These are phyloP conservation scores for Puccinia brachypodii DNA, from an alignment of 1,284 basidiomycete genomes.

Conservation along the genomic window DNA sequence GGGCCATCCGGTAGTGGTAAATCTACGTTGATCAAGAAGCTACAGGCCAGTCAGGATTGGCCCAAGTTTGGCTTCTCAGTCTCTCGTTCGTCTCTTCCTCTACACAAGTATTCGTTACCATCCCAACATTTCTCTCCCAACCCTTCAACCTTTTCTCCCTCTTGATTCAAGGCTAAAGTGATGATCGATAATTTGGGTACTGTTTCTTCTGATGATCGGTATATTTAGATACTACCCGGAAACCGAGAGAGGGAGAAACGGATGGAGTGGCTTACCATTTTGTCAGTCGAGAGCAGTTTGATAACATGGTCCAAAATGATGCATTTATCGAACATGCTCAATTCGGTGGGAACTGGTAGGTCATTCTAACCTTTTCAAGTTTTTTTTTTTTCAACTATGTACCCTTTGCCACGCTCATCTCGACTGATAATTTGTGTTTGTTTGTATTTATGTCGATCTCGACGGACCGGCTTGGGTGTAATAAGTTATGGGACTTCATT, in stretches of 20 bases:
- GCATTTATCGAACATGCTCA: constrained; percentile 67
- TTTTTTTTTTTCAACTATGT: not conserved
- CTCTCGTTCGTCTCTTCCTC: constrained; percentile 68
- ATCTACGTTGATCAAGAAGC: constrained; percentile 79
- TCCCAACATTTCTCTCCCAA: not conserved
- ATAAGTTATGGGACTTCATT: constrained; percentile 84
- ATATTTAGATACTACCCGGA: constrained; percentile 92
- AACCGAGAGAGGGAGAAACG: constrained; percentile 77
- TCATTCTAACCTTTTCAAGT: constrained; percentile 6
- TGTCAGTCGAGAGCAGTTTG: constrained; percentile 62
- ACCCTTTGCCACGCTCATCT: not conserved
- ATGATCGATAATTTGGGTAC: not conserved
- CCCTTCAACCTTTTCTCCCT: constrained; percentile 46
- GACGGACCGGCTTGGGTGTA: not conserved
- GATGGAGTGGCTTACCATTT: constrained; percentile 70
- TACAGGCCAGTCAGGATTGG: constrained; percentile 75
- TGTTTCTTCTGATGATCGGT: not conserved
- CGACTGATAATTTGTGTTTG: not conserved
- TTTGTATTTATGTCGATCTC: not conserved
- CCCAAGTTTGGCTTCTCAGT: constrained; percentile 85
- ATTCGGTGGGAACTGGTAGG: constrained; percentile 82
- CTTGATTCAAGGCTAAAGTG: no score
- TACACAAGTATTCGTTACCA: no score
- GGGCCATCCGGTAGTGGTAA: constrained; percentile 92
- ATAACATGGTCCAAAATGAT: constrained; percentile 60